Evolutionary conservation across 2,329 filamentous ascomycete species (phyloP).

Genomic region (Rugonectria rugulosa): DNA sequence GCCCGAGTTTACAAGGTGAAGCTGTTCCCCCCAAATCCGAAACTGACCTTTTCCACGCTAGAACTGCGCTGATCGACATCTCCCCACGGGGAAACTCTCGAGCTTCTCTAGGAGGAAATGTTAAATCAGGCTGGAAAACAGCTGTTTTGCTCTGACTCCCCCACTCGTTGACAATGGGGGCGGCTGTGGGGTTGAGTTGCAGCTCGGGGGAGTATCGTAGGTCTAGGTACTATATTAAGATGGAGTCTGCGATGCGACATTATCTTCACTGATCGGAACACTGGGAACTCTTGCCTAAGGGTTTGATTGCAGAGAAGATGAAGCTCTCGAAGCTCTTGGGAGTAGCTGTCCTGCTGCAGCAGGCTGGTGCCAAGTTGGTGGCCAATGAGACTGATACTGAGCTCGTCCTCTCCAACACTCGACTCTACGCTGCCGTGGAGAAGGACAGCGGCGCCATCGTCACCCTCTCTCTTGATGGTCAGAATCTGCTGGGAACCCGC

Average conservation of each 20-base stretch:
- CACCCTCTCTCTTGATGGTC: constrained; percentile 46
- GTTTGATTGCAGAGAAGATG: constrained; percentile 22
- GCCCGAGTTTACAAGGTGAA: constrained; percentile 25
- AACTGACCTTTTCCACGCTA: constrained; percentile 28
- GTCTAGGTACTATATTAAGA: too few relatives aligned
- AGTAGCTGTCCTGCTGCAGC: constrained; percentile 28
- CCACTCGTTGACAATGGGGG: constrained; percentile 34
- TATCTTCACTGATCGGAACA: constrained; percentile 5
- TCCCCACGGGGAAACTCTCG: constrained; percentile 36
- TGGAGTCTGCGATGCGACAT: neutral
- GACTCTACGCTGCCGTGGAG: constrained; percentile 46
- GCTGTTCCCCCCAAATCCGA: constrained; percentile 19
- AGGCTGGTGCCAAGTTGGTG: constrained; percentile 38
- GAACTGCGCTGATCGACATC: constrained; percentile 29
- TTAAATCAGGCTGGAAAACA: constrained; percentile 9
- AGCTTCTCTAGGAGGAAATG: constrained; percentile 19
- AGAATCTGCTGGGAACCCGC: constrained; percentile 58
- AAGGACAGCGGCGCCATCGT: constrained; percentile 49
- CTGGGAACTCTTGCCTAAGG: constrained; percentile 6
- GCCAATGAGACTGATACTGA: constrained; percentile 45
- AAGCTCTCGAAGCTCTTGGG: constrained; percentile 34
- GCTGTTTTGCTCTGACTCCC: constrained; percentile 18
- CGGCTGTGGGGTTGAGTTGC: constrained; percentile 25
- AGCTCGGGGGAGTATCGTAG: constrained; percentile 22
- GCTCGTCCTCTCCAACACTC: constrained; percentile 48